Conservation (phyloP, 2,329 filamentous ascomycete genomes). For the Plectosphaerella cucumerina region DNA sequence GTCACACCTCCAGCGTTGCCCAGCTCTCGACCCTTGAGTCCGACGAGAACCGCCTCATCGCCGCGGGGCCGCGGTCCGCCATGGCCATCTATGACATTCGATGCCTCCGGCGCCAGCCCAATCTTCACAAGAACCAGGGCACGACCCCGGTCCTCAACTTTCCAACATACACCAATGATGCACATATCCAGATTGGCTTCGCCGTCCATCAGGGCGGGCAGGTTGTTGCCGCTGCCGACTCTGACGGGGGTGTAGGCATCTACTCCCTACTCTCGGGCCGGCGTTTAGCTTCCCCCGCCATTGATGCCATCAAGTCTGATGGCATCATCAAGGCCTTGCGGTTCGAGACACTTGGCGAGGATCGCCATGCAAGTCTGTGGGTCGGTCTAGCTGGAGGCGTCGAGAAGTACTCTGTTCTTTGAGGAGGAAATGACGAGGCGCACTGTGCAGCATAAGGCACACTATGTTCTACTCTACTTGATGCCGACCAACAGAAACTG, state of each 20-base stretch:
- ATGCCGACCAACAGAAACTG: too few relatives aligned
- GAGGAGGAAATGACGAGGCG: conserved; percentile 27
- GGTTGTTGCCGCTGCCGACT: conserved; percentile 50
- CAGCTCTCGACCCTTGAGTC: conserved; percentile 44
- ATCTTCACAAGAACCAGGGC: not conserved
- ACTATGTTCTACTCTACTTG: too few relatives aligned
- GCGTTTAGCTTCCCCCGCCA: conserved; percentile 22
- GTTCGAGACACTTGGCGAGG: conserved; percentile 41
- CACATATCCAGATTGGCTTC: conserved; percentile 45
- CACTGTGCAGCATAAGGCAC: too few relatives aligned
- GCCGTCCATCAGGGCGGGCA: conserved; percentile 43
- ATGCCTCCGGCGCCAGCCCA: conserved; percentile 20
- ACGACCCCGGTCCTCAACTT: conserved; percentile 42
- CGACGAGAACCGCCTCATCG: conserved; percentile 42
- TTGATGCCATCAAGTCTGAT: conserved; percentile 17
- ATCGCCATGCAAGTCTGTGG: conserved; percentile 43
- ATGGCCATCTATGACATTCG: conserved; percentile 57
- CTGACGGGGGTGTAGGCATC: conserved; percentile 41
- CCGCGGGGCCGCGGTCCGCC: conserved; percentile 42
- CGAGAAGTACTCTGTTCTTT: conserved; percentile 37
- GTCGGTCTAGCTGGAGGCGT: conserved; percentile 32
- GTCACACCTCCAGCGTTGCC: conserved; percentile 37
- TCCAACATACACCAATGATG: conserved; percentile 43
- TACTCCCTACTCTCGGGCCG: conserved; percentile 46
- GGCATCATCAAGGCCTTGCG: conserved; percentile 36